phyloP scores from a whole-genome alignment of 2,329 filamentous ascomycete species.

The Calonectria pseudoturangicola region DNA sequence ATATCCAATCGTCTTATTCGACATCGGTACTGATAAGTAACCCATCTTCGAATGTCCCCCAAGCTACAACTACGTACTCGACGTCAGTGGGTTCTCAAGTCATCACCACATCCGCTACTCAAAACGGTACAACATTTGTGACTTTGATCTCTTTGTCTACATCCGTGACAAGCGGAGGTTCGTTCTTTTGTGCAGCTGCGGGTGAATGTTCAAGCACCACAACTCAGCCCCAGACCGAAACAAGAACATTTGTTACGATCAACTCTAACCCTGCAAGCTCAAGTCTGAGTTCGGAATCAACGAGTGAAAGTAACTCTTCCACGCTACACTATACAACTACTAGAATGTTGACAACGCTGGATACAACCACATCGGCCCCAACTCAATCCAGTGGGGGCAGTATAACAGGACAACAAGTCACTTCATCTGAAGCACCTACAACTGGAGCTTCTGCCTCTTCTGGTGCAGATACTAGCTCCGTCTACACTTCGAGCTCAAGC shows the following conservation, averaged over 20 bases:
- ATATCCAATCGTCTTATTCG: neutral
- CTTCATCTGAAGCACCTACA: slow-evolving; percentile 24
- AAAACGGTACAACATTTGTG: slow-evolving; percentile 27
- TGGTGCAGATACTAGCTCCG: neutral
- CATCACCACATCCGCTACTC: neutral
- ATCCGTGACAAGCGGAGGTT: neutral
- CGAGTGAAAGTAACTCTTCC: slow-evolving; percentile 23
- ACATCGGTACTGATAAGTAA: neutral
- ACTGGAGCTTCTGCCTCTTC: slow-evolving; percentile 8
- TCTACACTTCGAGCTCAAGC: slow-evolving; percentile 8
- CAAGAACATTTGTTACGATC: slow-evolving; percentile 36
- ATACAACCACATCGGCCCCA: neutral
- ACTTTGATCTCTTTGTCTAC: neutral
- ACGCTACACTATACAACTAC: neutral
- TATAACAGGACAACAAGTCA: slow-evolving; percentile 28
- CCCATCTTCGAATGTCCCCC: neutral
- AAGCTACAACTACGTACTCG: neutral
- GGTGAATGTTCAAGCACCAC: neutral
- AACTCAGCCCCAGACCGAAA: neutral
- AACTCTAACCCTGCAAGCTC: slow-evolving; percentile 41
- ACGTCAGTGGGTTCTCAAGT: neutral
- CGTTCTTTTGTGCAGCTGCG: slow-evolving; percentile 9
- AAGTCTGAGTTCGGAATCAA: slow-evolving; percentile 30
- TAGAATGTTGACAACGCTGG: slow-evolving; percentile 16
- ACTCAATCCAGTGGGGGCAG: slow-evolving; percentile 22